Evolutionary conservation across 140 eudicot genomes (phyloP), one percentile per base, ranked within the genome.

Genomic region (Stevia rebaudiana): DNA sequence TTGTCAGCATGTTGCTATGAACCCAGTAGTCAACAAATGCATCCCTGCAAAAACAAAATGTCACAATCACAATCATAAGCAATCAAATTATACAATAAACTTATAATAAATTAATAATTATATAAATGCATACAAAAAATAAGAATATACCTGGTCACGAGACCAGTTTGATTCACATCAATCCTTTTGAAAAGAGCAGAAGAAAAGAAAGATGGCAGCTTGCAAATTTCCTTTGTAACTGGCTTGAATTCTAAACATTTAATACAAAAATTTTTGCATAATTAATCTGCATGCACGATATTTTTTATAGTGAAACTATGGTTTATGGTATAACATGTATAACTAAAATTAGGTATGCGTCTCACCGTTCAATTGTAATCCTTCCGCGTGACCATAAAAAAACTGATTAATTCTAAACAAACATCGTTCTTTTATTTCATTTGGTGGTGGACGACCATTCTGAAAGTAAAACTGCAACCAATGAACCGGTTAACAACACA

Each of bases 21-120:
- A 89, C 81, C 97, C 97, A 89, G 59, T 82, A 85, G 43, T 85
- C 85, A 51, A 89, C 91, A 85, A 89, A 89, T 54, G 94, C 97
- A 71, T 89, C 91, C 74, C 97, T 89, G 71, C 81, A 49, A 8
- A n/a, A 44, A 18, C 31, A 21, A 59, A 15, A 53, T 8, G 31
- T 18, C 49, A 25, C 25, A 69, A 54, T 46, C 39, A 55, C 47
- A n/a, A 16, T 69, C 43, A 56, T 41, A 46, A 10, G 11, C 62
- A 52, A 48, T 22, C 5, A 24, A 42, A 55, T 55, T n/a, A 42
- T 68, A 41, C 15, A 31, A 46, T 31, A 50, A 11, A 56, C 48
- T 36, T 54, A 41, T 33, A 42, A 3, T 36, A 18, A 16, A 48
- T 6, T 11, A 15, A 40, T n/a, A 40, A 48, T 9, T 23, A 11